Percentiles rank a stretch among this genome's conserved stretches.
phyloP scores from a whole-genome alignment of 176 grass and related monocot genomes.

The Zoysia pacifica region DNA sequence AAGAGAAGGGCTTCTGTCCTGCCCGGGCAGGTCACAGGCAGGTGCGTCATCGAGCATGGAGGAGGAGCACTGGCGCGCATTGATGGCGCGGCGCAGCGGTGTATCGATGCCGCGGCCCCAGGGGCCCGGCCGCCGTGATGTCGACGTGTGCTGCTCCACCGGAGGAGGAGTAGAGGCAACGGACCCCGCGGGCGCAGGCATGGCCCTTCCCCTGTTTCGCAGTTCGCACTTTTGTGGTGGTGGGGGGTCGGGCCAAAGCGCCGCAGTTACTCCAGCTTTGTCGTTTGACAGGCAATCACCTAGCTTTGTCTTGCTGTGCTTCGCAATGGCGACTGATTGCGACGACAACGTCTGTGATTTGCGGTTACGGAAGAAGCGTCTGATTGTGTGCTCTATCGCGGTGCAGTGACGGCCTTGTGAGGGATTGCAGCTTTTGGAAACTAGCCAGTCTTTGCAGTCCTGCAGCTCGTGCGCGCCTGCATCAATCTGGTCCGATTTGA shows the following conservation, averaged over 20 bases:
- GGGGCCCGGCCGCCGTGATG: not conserved
- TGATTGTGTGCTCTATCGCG: not conserved
- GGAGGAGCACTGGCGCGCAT: slow-evolving; percentile 8
- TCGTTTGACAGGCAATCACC: not conserved
- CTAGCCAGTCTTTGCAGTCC: not conserved
- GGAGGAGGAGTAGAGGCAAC: not conserved
- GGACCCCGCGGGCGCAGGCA: not conserved
- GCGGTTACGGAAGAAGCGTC: not conserved
- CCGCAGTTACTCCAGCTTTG: not conserved
- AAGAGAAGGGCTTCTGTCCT: not conserved
- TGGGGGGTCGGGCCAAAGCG: not conserved
- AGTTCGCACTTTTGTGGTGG: not conserved
- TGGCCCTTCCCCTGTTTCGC: not conserved
- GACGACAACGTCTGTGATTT: not conserved
- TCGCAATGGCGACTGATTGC: too few species aligned
- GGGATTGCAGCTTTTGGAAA: slow-evolving; percentile 26
- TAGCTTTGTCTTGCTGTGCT: not conserved
- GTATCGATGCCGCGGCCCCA: not conserved
- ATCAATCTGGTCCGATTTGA: not conserved
- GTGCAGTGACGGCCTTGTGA: too few species aligned
- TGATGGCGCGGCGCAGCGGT: slow-evolving; percentile 6
- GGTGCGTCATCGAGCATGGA: not conserved
- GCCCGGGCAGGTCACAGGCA: not conserved
- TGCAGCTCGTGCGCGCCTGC: not conserved
- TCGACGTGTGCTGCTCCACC: not conserved